Conservation (phyloP, 1,139 yeast genomes). For the Scheffersomyces titani region DNA sequence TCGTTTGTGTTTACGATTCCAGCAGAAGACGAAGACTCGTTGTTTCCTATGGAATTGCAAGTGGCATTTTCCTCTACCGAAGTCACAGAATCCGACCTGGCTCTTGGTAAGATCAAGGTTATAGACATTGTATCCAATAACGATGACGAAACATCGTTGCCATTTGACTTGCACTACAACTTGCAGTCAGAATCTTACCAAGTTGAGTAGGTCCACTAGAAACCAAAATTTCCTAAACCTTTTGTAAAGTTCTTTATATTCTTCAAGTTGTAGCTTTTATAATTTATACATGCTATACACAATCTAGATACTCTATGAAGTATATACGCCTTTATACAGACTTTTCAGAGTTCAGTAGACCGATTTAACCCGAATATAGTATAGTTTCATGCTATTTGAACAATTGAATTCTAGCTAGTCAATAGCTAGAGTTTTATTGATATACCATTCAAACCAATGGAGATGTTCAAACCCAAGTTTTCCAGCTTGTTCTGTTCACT, state of each 20-base stretch:
- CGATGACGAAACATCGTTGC: constrained; percentile 54
- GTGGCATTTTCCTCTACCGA: constrained; percentile 41
- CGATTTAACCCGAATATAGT: not conserved
- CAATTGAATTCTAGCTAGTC: not conserved
- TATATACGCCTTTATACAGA: not conserved
- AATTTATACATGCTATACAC: not conserved
- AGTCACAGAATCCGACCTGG: constrained; percentile 38
- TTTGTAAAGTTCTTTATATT: not conserved
- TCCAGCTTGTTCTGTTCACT: constrained; percentile 36
- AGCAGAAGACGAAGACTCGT: constrained; percentile 74
- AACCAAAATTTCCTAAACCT: not conserved
- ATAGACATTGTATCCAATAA: constrained; percentile 42
- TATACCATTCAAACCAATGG: constrained; percentile 58
- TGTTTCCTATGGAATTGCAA: constrained; percentile 82
- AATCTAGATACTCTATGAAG: not conserved
- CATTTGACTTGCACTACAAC: constrained; percentile 68
- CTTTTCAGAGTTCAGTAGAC: not conserved
- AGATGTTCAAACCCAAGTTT: constrained; percentile 43
- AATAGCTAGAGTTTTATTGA: constrained; percentile 15
- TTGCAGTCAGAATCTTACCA: constrained; percentile 66
- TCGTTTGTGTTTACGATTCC: constrained; percentile 80
- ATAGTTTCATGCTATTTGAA: too few relatives aligned
- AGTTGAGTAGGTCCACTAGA: constrained; percentile 25
- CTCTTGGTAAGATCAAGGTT: constrained; percentile 45
- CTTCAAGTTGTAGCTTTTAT: not conserved